Base-by-base conservation (phyloP, 1,139 yeast species). In the Taiozyma onychis region DNA sequence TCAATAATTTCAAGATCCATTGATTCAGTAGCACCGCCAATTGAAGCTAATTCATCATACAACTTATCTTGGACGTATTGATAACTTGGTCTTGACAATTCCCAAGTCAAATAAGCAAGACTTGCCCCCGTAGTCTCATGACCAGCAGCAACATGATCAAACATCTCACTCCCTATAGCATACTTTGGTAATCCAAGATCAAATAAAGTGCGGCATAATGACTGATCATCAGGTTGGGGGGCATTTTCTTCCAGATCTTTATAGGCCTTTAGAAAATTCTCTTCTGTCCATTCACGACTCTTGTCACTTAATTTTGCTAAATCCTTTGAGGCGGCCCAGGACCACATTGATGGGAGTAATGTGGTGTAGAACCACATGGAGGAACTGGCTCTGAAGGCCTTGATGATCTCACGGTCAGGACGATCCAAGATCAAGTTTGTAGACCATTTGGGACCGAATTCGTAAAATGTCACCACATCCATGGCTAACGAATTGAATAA, bases 61-160 rank as follows among this genome's bases (percentile, higher is more conserved):
- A 85, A 65, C 43, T 61, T 63, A 2, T 59, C 53, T 59, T 82
- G 88, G 45, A 76, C 66, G 16, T 65, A 60, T 1, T 56, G 52
- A 57, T 80, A 69, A 9, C 66, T 66, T 0, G 81, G 81, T 48
- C 80, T 68, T 2, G 88, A 81, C 46, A 84, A 64, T 59, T 82
- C 82, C 69, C 81, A 84, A 13, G 80, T 72, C 48, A 81, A 66
- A 62, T 77, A 85, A 1, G 88, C 72, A 51, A 85, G 65, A 18
- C 84, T 83, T 5, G 82, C 77, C 0, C 88, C 90, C 0, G 91
- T 84, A 3, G 93, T 85, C 62, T 84, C 88, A 61, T 85, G 90
- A 3, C 93, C 93, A 1, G 93, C 93, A 49, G 79, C 77, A 43
- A 76, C 66, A 55, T 77, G 81, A 53, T 77, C 82, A 50, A 71